Base-by-base conservation (phyloP, 768 basidiomycete species). In the Macrolepiota albuminosa region DNA sequence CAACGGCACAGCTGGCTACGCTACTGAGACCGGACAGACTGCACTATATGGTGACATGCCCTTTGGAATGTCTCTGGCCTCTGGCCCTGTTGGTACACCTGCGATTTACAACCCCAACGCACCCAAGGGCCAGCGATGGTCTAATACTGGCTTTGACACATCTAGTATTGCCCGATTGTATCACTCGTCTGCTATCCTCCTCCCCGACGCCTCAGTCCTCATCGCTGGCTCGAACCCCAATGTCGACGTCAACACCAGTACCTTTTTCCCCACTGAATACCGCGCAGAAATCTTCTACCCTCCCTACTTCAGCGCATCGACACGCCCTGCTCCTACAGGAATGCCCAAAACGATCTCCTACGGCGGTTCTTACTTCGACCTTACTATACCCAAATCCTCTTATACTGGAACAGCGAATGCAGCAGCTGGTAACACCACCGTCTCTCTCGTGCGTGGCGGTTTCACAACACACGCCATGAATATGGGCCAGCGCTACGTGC, bases 151-250 rank as follows among this genome's bases (percentile, higher is more conserved):
- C 10, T 72, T 91, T 6, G 63, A 71, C 3, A 76, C 80, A 0
- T 82, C 83, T 1, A 76, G 61, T 33, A 83, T 92, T 57, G 78
- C 90, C 42, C 79, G 91, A 54, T 72, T 95, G 71, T 95, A 95
- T 72, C 93, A 95, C 73, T 93, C 90, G 0, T 80, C 81, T 0
- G 90, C 89, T 2, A 76, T 91, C 14, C 81, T 93, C 46, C 69
- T 92, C 55, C 88, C 93, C 5, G 94, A 91, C 61, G 91, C 83
- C 1, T 90, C 89, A 3, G 86, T 98, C 43, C 72, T 97, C 57
- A 81, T 96, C 63, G 93, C 92, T 43, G 96, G 96, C 9, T 93
- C 92, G 39, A 98, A 98, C 75, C 95, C 95, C 4, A 96, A 95
- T 68, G 79, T 89, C 33, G 95, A 98, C 65, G 88, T 89, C 59